These are phyloP conservation scores for Aspergillus sojae DNA, from an alignment of 2,329 filamentous ascomycete species.

Conservation along the genomic window DNA sequence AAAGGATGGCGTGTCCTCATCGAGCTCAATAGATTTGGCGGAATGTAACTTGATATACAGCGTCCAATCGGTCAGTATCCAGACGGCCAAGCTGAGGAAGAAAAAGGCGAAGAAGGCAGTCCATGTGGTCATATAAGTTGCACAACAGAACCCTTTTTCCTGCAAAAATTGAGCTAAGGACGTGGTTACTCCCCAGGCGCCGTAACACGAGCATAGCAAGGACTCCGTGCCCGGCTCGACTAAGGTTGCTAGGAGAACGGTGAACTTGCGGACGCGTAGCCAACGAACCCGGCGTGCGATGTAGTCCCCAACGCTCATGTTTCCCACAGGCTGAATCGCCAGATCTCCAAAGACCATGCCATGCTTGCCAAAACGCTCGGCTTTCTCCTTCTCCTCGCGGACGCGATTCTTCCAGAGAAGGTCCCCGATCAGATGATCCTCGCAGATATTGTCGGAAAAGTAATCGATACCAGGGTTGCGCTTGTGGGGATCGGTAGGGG, in stretches of 20 bases:
- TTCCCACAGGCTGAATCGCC: conserved; percentile 84
- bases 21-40: conserved; percentile 68
- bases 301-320: conserved; percentile 77
- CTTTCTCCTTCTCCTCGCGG: conserved; percentile 38
- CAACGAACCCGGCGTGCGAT: conserved; percentile 81
- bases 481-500: conserved; percentile 48
- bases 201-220: conserved; percentile 78
- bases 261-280: conserved; percentile 93
- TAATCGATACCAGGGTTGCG: conserved; percentile 76
- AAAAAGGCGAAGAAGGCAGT: conserved; percentile 66
- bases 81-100: conserved; percentile 64
- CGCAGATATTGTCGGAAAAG: conserved; percentile 95
- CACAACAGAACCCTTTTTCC: conserved; percentile 39
- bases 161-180: conserved; percentile 62
- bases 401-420: conserved; percentile 70
- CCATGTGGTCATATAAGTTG: conserved; percentile 67
- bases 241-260: conserved; percentile 82
- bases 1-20: conserved; percentile 75
- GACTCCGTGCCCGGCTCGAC: conserved; percentile 93
- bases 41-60: conserved; percentile 76
- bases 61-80: conserved; percentile 75
- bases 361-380: conserved; percentile 69
- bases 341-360: conserved; percentile 82
- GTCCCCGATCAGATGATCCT: conserved; percentile 95
- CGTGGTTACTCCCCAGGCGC: conserved; percentile 76